These are phyloP conservation scores for Cytospora piceicola DNA, from an alignment of 2,329 filamentous ascomycete species.

Conservation along the genomic window DNA sequence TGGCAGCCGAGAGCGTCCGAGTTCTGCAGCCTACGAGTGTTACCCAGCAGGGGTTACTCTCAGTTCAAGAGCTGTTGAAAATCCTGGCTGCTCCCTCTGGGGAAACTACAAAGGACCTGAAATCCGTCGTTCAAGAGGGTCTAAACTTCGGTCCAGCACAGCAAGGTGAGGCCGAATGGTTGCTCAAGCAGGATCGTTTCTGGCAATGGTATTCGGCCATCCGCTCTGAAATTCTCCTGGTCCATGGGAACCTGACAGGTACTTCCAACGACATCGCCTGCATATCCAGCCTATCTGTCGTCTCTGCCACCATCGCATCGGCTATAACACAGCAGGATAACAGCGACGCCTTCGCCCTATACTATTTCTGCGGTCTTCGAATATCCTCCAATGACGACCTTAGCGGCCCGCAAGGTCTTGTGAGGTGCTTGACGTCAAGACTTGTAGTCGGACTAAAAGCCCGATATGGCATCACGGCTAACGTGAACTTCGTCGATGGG, in stretches of 20 bases:
- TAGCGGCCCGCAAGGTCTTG: not conserved
- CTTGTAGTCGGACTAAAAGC: not conserved
- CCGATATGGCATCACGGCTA: not conserved
- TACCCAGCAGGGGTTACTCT: not conserved
- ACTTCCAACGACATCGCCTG: not conserved
- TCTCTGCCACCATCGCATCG: not conserved
- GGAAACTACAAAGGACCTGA: not conserved
- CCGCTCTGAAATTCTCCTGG: not conserved
- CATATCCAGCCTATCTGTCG: constrained; percentile 2
- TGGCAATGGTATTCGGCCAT: not conserved
- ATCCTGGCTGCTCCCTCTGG: not conserved
- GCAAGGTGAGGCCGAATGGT: constrained; percentile 2
- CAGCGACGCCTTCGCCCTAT: not conserved
- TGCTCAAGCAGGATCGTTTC: constrained; percentile 2
- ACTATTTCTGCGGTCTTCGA: not conserved
- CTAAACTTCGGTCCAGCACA: not conserved
- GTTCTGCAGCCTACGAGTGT: not conserved
- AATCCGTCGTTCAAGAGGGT: not conserved
- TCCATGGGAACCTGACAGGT: not conserved
- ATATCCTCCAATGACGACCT: not conserved
- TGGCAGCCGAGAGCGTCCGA: not conserved
- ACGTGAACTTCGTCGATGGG: not conserved
- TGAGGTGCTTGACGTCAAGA: not conserved
- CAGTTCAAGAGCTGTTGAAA: not conserved
- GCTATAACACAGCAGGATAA: not conserved